Evolutionary conservation across 306 rosid species (phyloP), one percentile per base, ranked within the genome.

Genomic region (Acmispon strigosus): DNA sequence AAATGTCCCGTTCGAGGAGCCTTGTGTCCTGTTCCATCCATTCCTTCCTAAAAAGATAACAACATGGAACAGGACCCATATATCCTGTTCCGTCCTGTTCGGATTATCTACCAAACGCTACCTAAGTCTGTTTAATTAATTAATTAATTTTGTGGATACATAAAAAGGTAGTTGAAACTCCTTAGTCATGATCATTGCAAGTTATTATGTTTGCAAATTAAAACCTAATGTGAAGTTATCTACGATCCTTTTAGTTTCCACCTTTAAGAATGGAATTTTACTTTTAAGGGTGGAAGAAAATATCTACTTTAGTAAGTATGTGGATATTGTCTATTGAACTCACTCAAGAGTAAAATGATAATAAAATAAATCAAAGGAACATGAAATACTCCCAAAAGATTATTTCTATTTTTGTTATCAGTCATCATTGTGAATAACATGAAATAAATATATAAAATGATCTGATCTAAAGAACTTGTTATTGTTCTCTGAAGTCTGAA

Each of bases 281-380:
- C 14, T 15, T 18, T 39, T 39, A 45, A 29, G 18, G 41, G 36
- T 59, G 15, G 10, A 55, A 19, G 32, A 32, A 15, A 24, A 8
- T 14, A 10, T 49, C 45, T 51, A 22, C 32, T 29, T 11, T 22
- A 20, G 69, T 48, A 32, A 71, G 67, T 22, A 36, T 55, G 73
- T 14, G 7, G 49, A 17, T 70, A 22, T 55, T 70, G 34, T 44
- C 50, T 27, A 16, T 62, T 43, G 24, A 63, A 52, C 48, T 37
- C 55, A 51, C 52, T 34, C 55, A 39, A 60, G 59, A 48, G 16
- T 22, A 39, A 56, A 59, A 39, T 57, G 13, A 1, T 17, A 5
- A 55, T 5, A 65, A 8, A 77, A 54, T 77, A 20, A 62, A 37
- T 69, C 10, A 32, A 18, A 42, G 54, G 6, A 70, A 71, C n/a